Conservation (phyloP, 352 stramenopile species). For the Phytophthora europaea region DNA sequence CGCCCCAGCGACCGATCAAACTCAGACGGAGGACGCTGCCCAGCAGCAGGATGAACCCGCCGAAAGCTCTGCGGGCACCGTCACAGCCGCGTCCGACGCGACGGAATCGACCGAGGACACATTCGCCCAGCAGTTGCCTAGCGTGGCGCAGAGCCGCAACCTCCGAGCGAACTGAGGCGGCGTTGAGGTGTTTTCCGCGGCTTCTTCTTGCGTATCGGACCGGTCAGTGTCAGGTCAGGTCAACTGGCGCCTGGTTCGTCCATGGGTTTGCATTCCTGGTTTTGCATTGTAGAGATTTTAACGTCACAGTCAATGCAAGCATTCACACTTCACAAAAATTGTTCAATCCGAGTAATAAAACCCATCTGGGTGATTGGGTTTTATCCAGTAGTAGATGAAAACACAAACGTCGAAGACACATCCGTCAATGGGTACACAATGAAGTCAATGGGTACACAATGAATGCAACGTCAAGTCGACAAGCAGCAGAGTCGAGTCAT, state of each 20-base stretch:
- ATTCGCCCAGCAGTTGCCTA: slow-evolving; percentile 22
- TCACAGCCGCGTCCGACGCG: not conserved
- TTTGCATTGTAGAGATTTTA: slow-evolving; percentile 32
- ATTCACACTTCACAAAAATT: not conserved
- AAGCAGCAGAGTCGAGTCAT: too few species aligned
- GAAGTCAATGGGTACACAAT: too few species aligned
- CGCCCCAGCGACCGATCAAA: not conserved
- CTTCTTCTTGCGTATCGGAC: slow-evolving; percentile 23
- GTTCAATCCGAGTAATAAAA: too few species aligned
- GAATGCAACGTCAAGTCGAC: too few species aligned
- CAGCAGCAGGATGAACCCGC: slow-evolving; percentile 18
- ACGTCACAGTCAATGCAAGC: slow-evolving; percentile 34
- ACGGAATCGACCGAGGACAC: slow-evolving; percentile 16
- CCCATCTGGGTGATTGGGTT: too few species aligned
- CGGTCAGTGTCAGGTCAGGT: not conserved
- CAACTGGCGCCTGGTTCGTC: slow-evolving; percentile 24
- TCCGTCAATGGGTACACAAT: not conserved
- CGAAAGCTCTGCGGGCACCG: not conserved
- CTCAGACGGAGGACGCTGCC: slow-evolving; percentile 12
- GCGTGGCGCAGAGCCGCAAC: slow-evolving; percentile 17
- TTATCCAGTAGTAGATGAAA: too few species aligned
- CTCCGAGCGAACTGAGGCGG: slow-evolving; percentile 32
- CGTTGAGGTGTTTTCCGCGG: slow-evolving; percentile 14
- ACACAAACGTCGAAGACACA: too few species aligned
- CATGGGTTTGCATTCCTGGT: slow-evolving; percentile 12